Evolutionary conservation across 305 asterid species (phyloP), one percentile per base, ranked within the genome.

Genomic region (Caryopteris hybrid): DNA sequence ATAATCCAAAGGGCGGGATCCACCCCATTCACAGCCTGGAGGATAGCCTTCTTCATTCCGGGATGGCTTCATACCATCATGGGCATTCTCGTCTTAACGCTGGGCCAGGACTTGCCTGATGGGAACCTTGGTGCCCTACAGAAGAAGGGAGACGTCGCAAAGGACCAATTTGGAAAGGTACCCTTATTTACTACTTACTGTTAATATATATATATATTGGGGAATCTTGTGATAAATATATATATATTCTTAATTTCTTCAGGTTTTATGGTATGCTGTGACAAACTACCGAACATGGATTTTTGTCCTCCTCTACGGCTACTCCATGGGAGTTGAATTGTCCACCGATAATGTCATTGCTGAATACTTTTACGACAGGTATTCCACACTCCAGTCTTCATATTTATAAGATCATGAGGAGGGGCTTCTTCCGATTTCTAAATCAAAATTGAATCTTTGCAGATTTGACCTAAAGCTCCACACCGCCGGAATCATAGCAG

Each of bases 271-370:
- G 74, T 64, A 75, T 12, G 83, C 83, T 2, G 79, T 62, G 11
- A 75, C 79, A 13, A 81, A 81, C 23, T 81, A 81, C 47, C 72
- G 86, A 29, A 81, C 86, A 7, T 81, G 86, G 86, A 33, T 78
- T 0, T 75, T 78, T 7, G 63, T 70, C 21, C 77, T 78, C 11
- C 76, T 77, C 47, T 77, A 77, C 25, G 82, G 82, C 16, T 80
- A 77, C 74, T 80, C 85, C 13, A 80, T 80, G 85, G 85, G 85
- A 22, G 83, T 81, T 0, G 77, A 81, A 31, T 39, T 80, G 11
- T 71, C 76, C 2, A 77, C 81, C 2, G 79, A 80, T 54, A 80
- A 80, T 16, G 82, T 79, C 0, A 72, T 79, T 12, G 81, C 84
- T 2, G 84, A 79, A 18, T 79, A 79, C 66, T 76, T 76, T 10